These are phyloP conservation scores for Neobulgaria alba DNA, from an alignment of 2,329 filamentous ascomycete species.

Conservation along the genomic window DNA sequence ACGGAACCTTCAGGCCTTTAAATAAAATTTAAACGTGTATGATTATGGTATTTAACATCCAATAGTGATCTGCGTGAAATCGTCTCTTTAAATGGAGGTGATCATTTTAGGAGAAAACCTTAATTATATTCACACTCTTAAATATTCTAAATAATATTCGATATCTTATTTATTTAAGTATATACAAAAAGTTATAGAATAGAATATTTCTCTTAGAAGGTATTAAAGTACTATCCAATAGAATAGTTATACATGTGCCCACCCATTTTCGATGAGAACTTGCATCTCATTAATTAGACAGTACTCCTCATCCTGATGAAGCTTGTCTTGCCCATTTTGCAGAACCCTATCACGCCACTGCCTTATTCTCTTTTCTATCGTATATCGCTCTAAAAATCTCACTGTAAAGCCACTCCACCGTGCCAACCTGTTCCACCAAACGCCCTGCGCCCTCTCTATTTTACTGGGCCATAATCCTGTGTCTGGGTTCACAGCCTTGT, in stretches of 20 bases:
- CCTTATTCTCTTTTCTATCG: slow-evolving; percentile 16
- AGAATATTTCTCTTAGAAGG: too few species aligned
- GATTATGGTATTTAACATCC: too few species aligned
- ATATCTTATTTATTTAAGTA: too few species aligned
- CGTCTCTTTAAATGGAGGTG: too few species aligned
- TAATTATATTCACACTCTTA: too few species aligned
- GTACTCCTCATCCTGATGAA: slow-evolving; percentile 37
- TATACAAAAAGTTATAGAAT: too few species aligned
- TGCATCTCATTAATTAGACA: slow-evolving; percentile 55
- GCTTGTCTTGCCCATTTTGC: slow-evolving; percentile 30
- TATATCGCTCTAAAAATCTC: slow-evolving; percentile 9
- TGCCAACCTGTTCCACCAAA: slow-evolving; percentile 49
- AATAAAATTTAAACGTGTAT: too few species aligned
- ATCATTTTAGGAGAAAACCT: too few species aligned
- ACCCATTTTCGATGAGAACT: slow-evolving; percentile 46
- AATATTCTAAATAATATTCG: too few species aligned
- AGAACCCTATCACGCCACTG: slow-evolving; percentile 25
- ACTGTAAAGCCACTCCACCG: slow-evolving; percentile 34
- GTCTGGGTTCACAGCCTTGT: slow-evolving; percentile 26
- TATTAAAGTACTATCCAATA: too few species aligned
- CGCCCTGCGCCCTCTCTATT: slow-evolving; percentile 39
- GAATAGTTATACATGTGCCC: slow-evolving; percentile 43
- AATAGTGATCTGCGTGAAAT: too few species aligned
- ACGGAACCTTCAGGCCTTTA: too few species aligned
- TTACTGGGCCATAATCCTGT: slow-evolving; percentile 12